Evolutionary conservation across 148 eudicot species (phyloP), one percentile per base, ranked within the genome.

Genomic region (Silene conica): DNA sequence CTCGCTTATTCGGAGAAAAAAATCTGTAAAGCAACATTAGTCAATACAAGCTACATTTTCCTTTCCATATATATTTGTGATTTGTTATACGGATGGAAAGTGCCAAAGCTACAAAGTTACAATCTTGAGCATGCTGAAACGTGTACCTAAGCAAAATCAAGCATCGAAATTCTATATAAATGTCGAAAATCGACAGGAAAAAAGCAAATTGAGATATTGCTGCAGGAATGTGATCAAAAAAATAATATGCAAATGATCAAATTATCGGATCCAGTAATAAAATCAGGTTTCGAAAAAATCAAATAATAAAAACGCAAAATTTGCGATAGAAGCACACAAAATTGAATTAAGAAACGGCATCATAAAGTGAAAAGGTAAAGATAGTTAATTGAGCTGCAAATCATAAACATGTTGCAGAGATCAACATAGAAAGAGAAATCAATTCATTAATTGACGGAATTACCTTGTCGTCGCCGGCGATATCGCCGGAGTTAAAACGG

Each of bases 391-490:
- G 19, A 70, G 43, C 43, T 15, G 19, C 48, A 34, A 56, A 55
- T 41, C 48, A 14, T 21, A 25, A 60, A 46, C 63, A 48, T 7
- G 15, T 12, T 9, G 21, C 23, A 16, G 22, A 58, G 45, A 73
- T 59, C 12, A 0, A 25, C 8, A 2, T 18, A 45, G 3, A 18
- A 63, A 43, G 13, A 20, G 14, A 18, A 15, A 62, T 38, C 43
- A 38, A 38, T 38, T 38, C 8, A 38, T 38, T 25, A 10, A 22
- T 48, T 54, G 69, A n/a, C 6, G 58, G 20, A 46, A 45, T 41
- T 63, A 73, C 76, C 76, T 45, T 19, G 57, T 19, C 6, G 13
- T 60, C 13, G 55, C 55, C 76, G 76, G 26, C 20, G 25, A 46
- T 54, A 48, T 41, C 55, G 75, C 67, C 75, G 75, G 74, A 59